Conservation (phyloP, 78 protist species). For the Dictyostelium intermedium region DNA sequence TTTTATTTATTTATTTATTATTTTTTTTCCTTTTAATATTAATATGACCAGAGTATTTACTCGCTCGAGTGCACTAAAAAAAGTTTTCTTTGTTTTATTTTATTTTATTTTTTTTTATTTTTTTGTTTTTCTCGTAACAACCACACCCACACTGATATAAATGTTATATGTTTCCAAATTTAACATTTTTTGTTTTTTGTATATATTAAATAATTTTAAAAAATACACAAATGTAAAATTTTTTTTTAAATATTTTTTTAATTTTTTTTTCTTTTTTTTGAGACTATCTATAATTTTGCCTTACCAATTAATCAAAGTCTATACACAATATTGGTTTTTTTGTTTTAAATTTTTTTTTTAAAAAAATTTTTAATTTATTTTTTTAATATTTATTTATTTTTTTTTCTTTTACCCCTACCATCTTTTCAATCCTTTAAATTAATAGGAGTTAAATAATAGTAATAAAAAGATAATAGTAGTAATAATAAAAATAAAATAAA, state of each 20-base stretch:
- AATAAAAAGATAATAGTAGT: too few species aligned
- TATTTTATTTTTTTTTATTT: background rate
- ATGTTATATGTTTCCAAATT: background rate
- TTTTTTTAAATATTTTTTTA: background rate
- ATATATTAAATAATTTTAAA: background rate
- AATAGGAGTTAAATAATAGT: background rate
- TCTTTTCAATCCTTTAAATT: background rate
- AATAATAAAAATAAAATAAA: too few species aligned
- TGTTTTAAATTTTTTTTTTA: too few species aligned
- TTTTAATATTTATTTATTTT: background rate
- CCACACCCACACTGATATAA: background rate
- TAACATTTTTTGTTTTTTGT: background rate
- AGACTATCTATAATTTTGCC: background rate
- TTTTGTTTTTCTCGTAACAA: too few species aligned
- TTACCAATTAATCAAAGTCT: background rate
- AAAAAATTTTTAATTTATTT: background rate
- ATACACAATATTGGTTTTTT: background rate
- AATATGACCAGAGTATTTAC: background rate
- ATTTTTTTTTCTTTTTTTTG: background rate
- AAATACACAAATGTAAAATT: background rate
- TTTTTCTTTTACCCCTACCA: background rate
- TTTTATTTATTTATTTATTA: background rate
- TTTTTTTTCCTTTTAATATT: too few species aligned
- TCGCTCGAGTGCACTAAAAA: background rate
- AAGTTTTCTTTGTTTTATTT: background rate